Conservation (phyloP, 495 filamentous ascomycete genomes). For the Lepidopterella palustris region DNA sequence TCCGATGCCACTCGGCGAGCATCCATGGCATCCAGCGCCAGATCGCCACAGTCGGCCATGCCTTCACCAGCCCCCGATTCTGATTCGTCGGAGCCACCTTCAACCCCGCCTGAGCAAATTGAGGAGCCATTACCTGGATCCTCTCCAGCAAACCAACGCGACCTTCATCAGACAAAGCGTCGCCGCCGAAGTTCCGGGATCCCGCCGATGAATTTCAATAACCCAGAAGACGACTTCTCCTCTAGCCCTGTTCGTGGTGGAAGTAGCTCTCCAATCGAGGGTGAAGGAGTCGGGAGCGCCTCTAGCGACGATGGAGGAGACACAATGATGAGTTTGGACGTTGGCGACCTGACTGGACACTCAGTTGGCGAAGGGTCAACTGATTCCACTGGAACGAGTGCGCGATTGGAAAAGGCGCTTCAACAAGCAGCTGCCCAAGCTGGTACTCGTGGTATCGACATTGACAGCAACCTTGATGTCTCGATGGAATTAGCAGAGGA, state of each 20-base stretch:
- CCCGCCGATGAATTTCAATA: slow-evolving; percentile 54
- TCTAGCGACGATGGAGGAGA: slow-evolving; percentile 27
- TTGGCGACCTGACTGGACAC: slow-evolving; percentile 10
- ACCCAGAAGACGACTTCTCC: slow-evolving; percentile 57
- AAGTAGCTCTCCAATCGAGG: slow-evolving; percentile 31
- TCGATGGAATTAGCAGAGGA: slow-evolving; percentile 72
- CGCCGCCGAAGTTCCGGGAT: slow-evolving; percentile 57
- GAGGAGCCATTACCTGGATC: slow-evolving; percentile 49
- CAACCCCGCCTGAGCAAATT: slow-evolving; percentile 55
- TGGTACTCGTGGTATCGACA: slow-evolving; percentile 55
- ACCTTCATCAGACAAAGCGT: slow-evolving; percentile 59
- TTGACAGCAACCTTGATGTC: slow-evolving; percentile 55
- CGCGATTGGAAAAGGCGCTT: slow-evolving; percentile 67
- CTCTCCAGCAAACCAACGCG: slow-evolving; percentile 64
- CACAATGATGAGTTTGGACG: slow-evolving; percentile 31
- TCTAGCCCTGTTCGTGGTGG: slow-evolving; percentile 74
- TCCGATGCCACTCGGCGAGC: slow-evolving; percentile 63
- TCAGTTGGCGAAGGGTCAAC: slow-evolving; percentile 21
- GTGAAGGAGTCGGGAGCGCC: slow-evolving; percentile 14
- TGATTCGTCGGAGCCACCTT: slow-evolving; percentile 55
- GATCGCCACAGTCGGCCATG: slow-evolving; percentile 45
- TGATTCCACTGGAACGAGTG: slow-evolving; percentile 57
- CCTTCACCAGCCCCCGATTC: slow-evolving; percentile 38
- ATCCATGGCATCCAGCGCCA: slow-evolving; percentile 44
- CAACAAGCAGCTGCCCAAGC: slow-evolving; percentile 67